Evolutionary conservation across 805 yeast genomes (phyloP).

Genomic region (Wickerhamiella qilinensis): DNA sequence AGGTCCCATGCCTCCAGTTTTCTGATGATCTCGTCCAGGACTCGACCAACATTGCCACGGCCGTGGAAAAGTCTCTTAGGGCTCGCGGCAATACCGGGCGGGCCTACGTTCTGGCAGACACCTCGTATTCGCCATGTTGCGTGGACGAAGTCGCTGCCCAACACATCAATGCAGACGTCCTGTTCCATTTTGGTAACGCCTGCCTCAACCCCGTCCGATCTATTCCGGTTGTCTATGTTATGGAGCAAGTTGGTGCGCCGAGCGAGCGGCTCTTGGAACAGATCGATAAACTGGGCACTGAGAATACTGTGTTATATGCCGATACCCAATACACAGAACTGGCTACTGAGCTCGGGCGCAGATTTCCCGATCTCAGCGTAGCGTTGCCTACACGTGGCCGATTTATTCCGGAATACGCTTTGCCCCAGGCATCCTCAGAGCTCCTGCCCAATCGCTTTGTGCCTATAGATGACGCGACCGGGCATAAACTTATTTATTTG

Average conservation of each 20-base stretch:
- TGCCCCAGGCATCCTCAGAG: not conserved
- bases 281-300: slow-evolving; percentile 24
- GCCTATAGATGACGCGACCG: slow-evolving; percentile 19
- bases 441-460: slow-evolving; percentile 10
- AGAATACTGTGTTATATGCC: slow-evolving; percentile 40
- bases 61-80: slow-evolving; percentile 16
- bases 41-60: slow-evolving; percentile 49
- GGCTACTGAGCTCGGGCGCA: slow-evolving; percentile 21
- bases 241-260: slow-evolving; percentile 35
- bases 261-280: slow-evolving; percentile 29
- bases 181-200: slow-evolving; percentile 90
- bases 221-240: slow-evolving; percentile 61
- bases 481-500: slow-evolving; percentile 44
- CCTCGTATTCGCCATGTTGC: slow-evolving; percentile 91
- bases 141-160: slow-evolving; percentile 94
- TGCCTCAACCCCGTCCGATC: slow-evolving; percentile 68
- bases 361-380: slow-evolving; percentile 20
- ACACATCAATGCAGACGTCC: slow-evolving; percentile 71
- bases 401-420: slow-evolving; percentile 8
- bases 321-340: slow-evolving; percentile 47
- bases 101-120: slow-evolving; percentile 82
- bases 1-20: slow-evolving; percentile 66
- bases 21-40: slow-evolving; percentile 73
- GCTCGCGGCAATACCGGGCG: slow-evolving; percentile 13
- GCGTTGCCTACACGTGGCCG: slow-evolving; percentile 11